Percentiles rank a stretch among this genome's conserved stretches.
phyloP scores from a whole-genome alignment of 2,329 filamentous ascomycete species.

The Claviceps paspali region DNA sequence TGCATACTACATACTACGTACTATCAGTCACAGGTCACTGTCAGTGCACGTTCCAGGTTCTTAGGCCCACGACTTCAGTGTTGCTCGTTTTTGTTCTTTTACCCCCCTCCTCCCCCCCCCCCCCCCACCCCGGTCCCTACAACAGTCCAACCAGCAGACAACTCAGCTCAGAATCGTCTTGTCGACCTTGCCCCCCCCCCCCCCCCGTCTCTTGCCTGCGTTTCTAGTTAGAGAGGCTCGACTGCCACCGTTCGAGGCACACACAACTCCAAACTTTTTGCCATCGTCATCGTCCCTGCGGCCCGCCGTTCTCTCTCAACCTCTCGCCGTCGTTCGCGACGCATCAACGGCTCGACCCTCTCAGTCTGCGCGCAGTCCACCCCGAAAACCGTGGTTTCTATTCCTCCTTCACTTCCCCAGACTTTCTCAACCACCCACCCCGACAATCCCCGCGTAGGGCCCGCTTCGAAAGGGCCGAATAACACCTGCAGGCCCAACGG shows the following conservation, averaged over 20 bases:
- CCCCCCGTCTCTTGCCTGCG: neutral
- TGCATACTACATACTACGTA: too few relatives aligned
- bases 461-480: constrained; percentile 23
- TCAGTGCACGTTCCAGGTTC: too few relatives aligned
- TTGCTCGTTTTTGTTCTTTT: neutral
- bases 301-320: neutral
- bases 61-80: neutral
- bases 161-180: too few relatives aligned
- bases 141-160: neutral
- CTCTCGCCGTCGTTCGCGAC: neutral
- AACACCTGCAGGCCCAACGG: constrained; percentile 17
- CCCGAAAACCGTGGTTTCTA: constrained; percentile 1
- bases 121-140: neutral
- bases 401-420: constrained; percentile 7
- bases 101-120: constrained; percentile 2
- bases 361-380: neutral
- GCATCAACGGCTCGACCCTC: neutral
- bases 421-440: constrained; percentile 4
- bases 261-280: neutral
- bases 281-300: neutral
- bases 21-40: too few relatives aligned
- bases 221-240: neutral
- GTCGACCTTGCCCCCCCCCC: neutral
- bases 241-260: neutral
- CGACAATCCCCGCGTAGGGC: constrained; percentile 17